Base-by-base conservation (phyloP, 768 basidiomycete genomes). In the Paxillus rubicundulus region DNA sequence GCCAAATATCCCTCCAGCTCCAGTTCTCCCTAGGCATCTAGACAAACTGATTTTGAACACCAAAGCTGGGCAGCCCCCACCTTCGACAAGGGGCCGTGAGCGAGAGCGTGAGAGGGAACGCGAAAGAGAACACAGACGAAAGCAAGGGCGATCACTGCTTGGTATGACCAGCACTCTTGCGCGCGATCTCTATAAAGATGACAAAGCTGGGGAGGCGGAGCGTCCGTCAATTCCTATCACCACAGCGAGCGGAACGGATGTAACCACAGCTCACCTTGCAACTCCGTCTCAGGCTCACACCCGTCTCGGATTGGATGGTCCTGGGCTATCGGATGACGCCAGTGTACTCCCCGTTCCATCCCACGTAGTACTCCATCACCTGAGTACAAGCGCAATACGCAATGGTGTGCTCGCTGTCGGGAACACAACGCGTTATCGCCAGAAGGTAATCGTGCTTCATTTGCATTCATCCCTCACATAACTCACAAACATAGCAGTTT, bases 401-500 rank as follows among this genome's bases (percentile, higher is more conserved):
- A 94, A 94, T 67, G 94, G 92, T 7, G 92, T 96, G 42, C 70
- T 98, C 45, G 94, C 93, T 36, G 93, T 98, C 5, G 94, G 86
- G 24, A 92, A 84, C 54, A 98, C 95, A 52, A 93, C 87, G 46
- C 76, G 95, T 65, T 98, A 97, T 74, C 77, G 85, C 71, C 83
- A 89, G 75, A 98, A 96, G 86, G 92, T 92, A 63, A 50, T 56
- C 42, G 39, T 51, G 12, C 21, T 44, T 42, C 20, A 8, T 9
- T 30, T 56, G 47, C 47, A 36, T 48, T 48, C 13, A 18, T 57
- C 44, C 27, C 36, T 47, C 17, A 17, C 49, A 28, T 56, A 24
- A 40, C 57, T 67, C 17, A 70, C 54, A 30, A 20, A 55, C 54
- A 30, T 55, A 51, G 28, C 63, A 91, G 88, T 92, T 87, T 75